Base-by-base conservation (phyloP, 139 green algal species). In the Yamagishiella unicocca region DNA sequence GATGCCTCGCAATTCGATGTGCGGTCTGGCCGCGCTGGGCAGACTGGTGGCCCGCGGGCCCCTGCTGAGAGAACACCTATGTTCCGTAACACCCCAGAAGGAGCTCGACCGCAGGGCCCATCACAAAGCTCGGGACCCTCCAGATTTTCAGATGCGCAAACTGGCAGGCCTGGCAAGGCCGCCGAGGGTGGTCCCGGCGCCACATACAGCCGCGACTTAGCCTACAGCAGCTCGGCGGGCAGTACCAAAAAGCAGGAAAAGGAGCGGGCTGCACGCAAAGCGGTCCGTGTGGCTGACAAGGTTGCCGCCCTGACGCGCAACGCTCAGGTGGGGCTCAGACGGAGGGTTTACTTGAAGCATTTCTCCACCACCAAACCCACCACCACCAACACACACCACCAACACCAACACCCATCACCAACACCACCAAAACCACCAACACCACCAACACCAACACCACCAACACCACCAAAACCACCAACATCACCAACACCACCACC, bases 201-300 rank as follows among this genome's bases (percentile, higher is more conserved):
- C n/a, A n/a, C n/a, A n/a, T n/a, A n/a, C n/a, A n/a, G n/a, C n/a
- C n/a, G n/a, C n/a, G n/a, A n/a, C n/a, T n/a, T n/a, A n/a, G n/a
- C n/a, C n/a, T n/a, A n/a, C n/a, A n/a, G n/a, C 37, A 74, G 31
- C 31, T 46, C 33, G 33, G 31, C 62, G 17, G 29, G 29, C 70
- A 33, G 70, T 38, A 53, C 21, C 45, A 67, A 55, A 3, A 45
- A 50, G 46, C 67, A 46, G 1, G 79, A 62, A 2, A 1, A 33
- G 29, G 80, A 86, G n/a, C 64, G 64, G 1, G 62, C 31, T 0
- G 80, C 64, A 5, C 80, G 80, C 1, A 66, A 40, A 33, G 80
- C 80, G 14, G 64, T 27, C 2, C 64, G 80, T 5, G 10, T 40
- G 8, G 80, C 62, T 8, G 80, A 86, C 40, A 86, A 86, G 80